Evolutionary conservation across 371 early-diverging fungal species (phyloP).

Genomic region (Haplosporangium sp.): DNA sequence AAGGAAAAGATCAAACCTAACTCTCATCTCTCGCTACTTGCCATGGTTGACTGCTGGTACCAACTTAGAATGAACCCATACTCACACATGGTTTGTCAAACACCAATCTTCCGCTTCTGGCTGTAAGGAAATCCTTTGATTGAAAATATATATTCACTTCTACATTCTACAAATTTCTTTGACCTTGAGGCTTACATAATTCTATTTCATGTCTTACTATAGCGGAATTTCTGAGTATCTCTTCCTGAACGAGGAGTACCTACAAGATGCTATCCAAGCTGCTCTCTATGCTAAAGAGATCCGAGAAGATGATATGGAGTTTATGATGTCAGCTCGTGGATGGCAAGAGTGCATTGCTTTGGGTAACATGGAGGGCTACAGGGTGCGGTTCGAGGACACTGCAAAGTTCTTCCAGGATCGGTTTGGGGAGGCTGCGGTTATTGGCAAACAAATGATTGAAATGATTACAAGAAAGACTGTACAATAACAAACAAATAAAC

Average conservation of each 20-base stretch:
- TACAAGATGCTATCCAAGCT: slow-evolving; percentile 86
- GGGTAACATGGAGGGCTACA: slow-evolving; percentile 88
- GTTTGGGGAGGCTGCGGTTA: slow-evolving; percentile 75
- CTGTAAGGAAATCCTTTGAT: slow-evolving; percentile 61
- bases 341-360: slow-evolving; percentile 93
- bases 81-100: slow-evolving; percentile 94
- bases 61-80: slow-evolving; percentile 88
- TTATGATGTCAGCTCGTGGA: slow-evolving; percentile 88
- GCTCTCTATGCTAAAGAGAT: slow-evolving; percentile 85
- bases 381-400: slow-evolving; percentile 84
- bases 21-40: slow-evolving; percentile 92
- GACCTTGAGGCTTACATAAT: not conserved
- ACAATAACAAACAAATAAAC: no score
- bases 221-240: slow-evolving; percentile 93
- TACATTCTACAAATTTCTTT: no score
- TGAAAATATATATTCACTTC: slow-evolving; percentile 4
- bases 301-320: slow-evolving; percentile 93
- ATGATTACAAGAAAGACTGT: slow-evolving; percentile 59
- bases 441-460: slow-evolving; percentile 80
- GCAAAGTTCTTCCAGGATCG: slow-evolving; percentile 84
- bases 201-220: not conserved
- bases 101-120: slow-evolving; percentile 95
- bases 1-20: slow-evolving; percentile 83
- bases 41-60: slow-evolving; percentile 96
- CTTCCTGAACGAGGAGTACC: slow-evolving; percentile 80